Base-by-base conservation (phyloP, 176 grass and related monocot genomes). In the Zoysia japonica region DNA sequence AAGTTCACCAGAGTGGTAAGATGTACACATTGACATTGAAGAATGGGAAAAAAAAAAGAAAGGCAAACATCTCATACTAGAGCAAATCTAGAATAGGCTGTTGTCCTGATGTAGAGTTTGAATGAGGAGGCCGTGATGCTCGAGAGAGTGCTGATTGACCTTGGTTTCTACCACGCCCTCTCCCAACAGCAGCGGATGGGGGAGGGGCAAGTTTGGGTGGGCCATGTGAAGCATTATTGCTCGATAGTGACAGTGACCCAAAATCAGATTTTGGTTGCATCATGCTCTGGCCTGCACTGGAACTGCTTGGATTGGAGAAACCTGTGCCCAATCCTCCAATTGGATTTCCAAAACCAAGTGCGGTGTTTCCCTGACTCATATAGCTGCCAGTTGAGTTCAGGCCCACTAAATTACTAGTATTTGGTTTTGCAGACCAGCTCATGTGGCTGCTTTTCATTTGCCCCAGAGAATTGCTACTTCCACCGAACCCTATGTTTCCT, bases 121-220 rank as follows among this genome's bases (percentile, higher is more conserved):
- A 75, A 77, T 89, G 70, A 78, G 84, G 74, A 46, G 88, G 55
- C 43, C 82, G 90, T 74, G 90, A 93, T 80, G 86, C 72, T 84
- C 80, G 90, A 49, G 88, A 89, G 47, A 89, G 85, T 53, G 85
- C 90, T 8, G 88, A 90, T 67, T 91, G 90, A 16, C 96, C 92
- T 89, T 91, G 92, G 79, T 91, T 99, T 85, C 87, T 93, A 70
- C 92, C 90, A 79, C 92, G 90, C 41, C 92, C 92, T 87, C 92
- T 99, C 59, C 92, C 96, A 87, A 88, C 84, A 47, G 96, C 78
- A 84, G 90, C 66, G 8, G 88, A 75, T 45, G 90, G 96, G 68
- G 96, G 96, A 62, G 92, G 96, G 36, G 96, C 96, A 78, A 99
- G 85, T 70, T 68, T 89, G 64, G 90, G 88, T 53, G 88, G 70